Evolutionary conservation across 2,329 filamentous ascomycete species (phyloP).

Genomic region (Phaeosphaeriaceae sp.): DNA sequence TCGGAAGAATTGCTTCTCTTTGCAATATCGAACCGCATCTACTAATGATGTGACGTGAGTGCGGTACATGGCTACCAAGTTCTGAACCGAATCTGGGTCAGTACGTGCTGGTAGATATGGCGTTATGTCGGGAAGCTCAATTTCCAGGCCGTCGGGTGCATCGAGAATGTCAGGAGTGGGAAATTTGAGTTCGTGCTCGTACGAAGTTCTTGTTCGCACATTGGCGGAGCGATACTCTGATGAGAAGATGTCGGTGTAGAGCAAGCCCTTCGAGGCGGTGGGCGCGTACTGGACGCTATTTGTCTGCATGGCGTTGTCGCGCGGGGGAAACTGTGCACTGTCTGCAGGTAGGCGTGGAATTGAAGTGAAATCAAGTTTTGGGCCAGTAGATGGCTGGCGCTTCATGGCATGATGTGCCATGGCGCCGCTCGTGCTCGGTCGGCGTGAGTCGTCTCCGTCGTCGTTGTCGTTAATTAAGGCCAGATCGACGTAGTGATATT

Average conservation of each 20-base stretch:
- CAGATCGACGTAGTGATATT: slow-evolving; percentile 84
- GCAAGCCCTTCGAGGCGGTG: slow-evolving; percentile 51
- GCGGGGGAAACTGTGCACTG: slow-evolving; percentile 54
- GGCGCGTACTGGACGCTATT: slow-evolving; percentile 41
- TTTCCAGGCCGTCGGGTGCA: slow-evolving; percentile 69
- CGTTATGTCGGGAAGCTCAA: slow-evolving; percentile 85
- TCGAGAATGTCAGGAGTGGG: slow-evolving; percentile 62
- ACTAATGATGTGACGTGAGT: slow-evolving; percentile 95
- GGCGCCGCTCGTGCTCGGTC: slow-evolving; percentile 26
- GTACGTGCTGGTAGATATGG: slow-evolving; percentile 80
- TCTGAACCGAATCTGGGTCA: slow-evolving; percentile 84
- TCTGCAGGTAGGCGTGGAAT: slow-evolving; percentile 57
- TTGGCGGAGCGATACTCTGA: slow-evolving; percentile 48
- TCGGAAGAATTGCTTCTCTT: slow-evolving; percentile 95
- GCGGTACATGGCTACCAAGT: slow-evolving; percentile 84
- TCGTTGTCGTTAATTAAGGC: slow-evolving; percentile 56
- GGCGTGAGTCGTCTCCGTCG: slow-evolving; percentile 32
- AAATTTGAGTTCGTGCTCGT: slow-evolving; percentile 69
- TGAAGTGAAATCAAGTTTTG: slow-evolving; percentile 47
- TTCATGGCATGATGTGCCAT: slow-evolving; percentile 31
- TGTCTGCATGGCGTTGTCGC: slow-evolving; percentile 35
- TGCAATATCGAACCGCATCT: slow-evolving; percentile 94
- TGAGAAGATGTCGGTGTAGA: slow-evolving; percentile 56
- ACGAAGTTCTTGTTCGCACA: slow-evolving; percentile 57
- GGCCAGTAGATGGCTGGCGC: slow-evolving; percentile 41